These are phyloP conservation scores for Paspalum notatum DNA, from an alignment of 176 grass and related monocot genomes.

Conservation along the genomic window DNA sequence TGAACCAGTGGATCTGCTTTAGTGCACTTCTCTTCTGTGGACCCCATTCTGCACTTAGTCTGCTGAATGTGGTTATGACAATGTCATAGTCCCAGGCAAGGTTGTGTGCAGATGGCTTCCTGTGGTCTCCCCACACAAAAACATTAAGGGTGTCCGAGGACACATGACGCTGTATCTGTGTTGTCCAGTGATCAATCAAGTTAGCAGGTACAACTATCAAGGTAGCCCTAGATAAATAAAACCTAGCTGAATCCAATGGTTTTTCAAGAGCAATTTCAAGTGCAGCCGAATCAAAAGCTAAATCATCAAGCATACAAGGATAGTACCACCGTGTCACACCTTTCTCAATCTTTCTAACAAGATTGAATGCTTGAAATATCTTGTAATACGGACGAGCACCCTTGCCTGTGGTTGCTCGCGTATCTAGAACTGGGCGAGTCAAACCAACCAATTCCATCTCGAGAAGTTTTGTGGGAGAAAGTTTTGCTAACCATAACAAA, in stretches of 20 bases:
- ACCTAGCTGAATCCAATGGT: conserved; percentile 58
- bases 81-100: conserved; percentile 99
- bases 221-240: conserved; percentile 90
- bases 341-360: conserved; percentile 76
- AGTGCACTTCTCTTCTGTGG: conserved; percentile 80
- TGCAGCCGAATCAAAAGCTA: conserved; percentile 74
- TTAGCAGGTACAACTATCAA: conserved; percentile 97
- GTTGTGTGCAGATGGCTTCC: conserved; percentile 67
- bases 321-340: conserved; percentile 71
- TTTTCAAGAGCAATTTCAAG: conserved; percentile 80
- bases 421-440: conserved; percentile 73
- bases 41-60: conserved; percentile 89
- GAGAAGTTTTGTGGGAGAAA: conserved; percentile 66
- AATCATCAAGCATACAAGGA: conserved; percentile 78
- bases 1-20: conserved; percentile 94
- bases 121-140: conserved; percentile 72
- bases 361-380: conserved; percentile 90
- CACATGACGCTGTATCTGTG: conserved; percentile 87
- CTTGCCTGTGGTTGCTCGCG: conserved; percentile 49
- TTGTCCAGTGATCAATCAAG: conserved; percentile 94
- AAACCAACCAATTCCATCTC: conserved; percentile 86
- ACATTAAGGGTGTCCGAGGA: conserved; percentile 63
- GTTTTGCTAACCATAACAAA: conserved; percentile 83
- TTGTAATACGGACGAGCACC: conserved; percentile 70
- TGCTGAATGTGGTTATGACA: conserved; percentile 89